phyloP scores from a whole-genome alignment of 768 basidiomycete genomes.

The Mycena haematopus region DNA sequence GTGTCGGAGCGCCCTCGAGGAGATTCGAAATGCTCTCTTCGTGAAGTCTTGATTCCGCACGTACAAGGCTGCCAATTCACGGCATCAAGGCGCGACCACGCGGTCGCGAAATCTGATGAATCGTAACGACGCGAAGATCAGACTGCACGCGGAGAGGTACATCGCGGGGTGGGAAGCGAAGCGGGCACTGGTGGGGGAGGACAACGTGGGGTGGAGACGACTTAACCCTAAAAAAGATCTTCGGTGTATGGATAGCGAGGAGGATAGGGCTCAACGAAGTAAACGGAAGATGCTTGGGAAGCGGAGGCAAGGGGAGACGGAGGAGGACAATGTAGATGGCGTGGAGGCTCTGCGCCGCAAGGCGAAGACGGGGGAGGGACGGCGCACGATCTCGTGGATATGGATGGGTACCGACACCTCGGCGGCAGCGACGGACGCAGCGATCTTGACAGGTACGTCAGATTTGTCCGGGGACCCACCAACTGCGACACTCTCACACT shows the following conservation, averaged over 20 bases:
- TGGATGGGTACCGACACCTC: no score
- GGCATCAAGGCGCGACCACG: background rate
- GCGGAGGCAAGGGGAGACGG: no score
- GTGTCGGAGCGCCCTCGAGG: background rate
- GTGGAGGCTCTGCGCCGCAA: no score
- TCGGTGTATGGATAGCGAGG: conserved; percentile 15
- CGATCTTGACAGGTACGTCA: no score
- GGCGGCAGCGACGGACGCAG: no score
- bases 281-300: no score
- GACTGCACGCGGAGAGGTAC: background rate
- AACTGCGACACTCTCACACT: no score
- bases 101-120: background rate
- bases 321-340: no score
- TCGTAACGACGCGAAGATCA: conserved; percentile 10
- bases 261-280: no score
- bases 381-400: no score
- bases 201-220: background rate
- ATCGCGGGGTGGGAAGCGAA: conserved; percentile 7
- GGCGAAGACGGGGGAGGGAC: no score
- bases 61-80: background rate
- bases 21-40: background rate
- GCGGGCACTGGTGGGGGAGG: background rate
- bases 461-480: no score
- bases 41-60: conserved; percentile 6
- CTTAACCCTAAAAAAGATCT: conserved; percentile 5